Evolutionary conservation across 495 filamentous ascomycete species (phyloP), one percentile per base, ranked within the genome.

Genomic region (Penicillium argentinense): DNA sequence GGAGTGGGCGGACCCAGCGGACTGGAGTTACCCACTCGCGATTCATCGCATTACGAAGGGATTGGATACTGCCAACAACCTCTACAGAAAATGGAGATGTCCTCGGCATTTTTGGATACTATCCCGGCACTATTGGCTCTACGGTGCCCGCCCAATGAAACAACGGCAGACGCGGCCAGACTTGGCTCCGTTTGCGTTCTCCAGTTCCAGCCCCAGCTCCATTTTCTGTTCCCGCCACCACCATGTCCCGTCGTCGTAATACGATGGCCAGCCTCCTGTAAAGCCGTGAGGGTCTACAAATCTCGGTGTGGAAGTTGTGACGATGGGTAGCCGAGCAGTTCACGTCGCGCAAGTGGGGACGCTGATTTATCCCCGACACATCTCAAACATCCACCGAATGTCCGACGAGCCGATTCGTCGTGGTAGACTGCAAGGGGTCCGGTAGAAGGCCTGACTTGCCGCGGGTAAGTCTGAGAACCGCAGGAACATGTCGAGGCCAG

Each of bases 371-470:
- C 36, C 44, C 44, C 34, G 32, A 59, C 41, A 34, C 21, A 34
- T 26, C 21, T 48, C 50, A 44, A 51, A 37, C 43, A 39, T 42
- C 16, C 9, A 56, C 22, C 12, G 12, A 8, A 25, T 18, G 28
- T 18, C 17, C 23, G 25, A 24, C 7, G 32, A 54, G 36, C 42
- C 47, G 49, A 51, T 53, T 56, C 24, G 51, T 12, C 23, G 11
- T 41, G 28, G n/a, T 18, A 1, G 5, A 9, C 39, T 56, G 55
- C 42, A 53, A 62, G 49, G 54, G 50, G 51, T 28, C 16, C 24
- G 32, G 13, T 37, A 14, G 11, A 32, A 25, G 8, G 19, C 49
- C 16, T 42, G 32, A 39, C 32, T 55, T 45, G 27, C 57, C 50
- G 50, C 54, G 32, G 45, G 47, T 32, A 52, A 44, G 12, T 42